Conservation (phyloP, 2,329 filamentous ascomycete genomes). For the Ambrosiella cleistominuta region DNA sequence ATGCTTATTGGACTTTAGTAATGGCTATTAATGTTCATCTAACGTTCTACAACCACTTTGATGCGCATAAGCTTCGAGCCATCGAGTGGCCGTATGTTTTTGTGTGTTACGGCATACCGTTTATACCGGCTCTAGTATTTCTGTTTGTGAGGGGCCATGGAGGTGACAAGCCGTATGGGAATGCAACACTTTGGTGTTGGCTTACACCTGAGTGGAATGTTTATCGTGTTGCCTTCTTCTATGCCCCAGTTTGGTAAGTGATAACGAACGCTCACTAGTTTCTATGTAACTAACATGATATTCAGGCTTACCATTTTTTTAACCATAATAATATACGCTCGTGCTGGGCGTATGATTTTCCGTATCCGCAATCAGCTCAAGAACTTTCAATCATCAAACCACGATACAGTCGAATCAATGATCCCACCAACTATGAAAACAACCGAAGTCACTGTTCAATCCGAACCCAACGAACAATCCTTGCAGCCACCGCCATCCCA, state of each 20-base stretch:
- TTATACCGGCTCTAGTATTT: conserved; percentile 44
- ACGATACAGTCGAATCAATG: conserved; percentile 17
- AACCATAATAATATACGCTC: conserved; percentile 19
- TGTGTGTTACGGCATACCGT: conserved; percentile 51
- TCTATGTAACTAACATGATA: neutral
- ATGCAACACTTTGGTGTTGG: conserved; percentile 68
- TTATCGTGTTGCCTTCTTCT: conserved; percentile 53
- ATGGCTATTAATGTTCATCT: conserved; percentile 70
- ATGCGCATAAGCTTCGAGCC: conserved; percentile 38
- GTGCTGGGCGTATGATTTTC: conserved; percentile 44
- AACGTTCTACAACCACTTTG: conserved; percentile 55
- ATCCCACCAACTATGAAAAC: conserved; percentile 28
- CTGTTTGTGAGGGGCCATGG: conserved; percentile 37
- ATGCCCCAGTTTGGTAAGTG: conserved; percentile 39
- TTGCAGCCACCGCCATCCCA: neutral
- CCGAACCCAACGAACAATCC: conserved; percentile 21
- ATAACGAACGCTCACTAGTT: conserved; percentile 16
- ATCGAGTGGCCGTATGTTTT: conserved; percentile 52
- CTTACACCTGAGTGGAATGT: conserved; percentile 43
- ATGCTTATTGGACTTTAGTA: conserved; percentile 54
- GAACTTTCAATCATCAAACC: conserved; percentile 25
- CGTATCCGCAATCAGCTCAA: conserved; percentile 39
- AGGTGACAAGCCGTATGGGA: conserved; percentile 44
- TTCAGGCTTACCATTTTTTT: conserved; percentile 13
- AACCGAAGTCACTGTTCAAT: conserved; percentile 37